Percentiles rank a stretch among this genome's conserved stretches.
Evolutionary conservation across 805 yeast species (phyloP).

Genomic region (Yamadazyma nakazawae): DNA sequence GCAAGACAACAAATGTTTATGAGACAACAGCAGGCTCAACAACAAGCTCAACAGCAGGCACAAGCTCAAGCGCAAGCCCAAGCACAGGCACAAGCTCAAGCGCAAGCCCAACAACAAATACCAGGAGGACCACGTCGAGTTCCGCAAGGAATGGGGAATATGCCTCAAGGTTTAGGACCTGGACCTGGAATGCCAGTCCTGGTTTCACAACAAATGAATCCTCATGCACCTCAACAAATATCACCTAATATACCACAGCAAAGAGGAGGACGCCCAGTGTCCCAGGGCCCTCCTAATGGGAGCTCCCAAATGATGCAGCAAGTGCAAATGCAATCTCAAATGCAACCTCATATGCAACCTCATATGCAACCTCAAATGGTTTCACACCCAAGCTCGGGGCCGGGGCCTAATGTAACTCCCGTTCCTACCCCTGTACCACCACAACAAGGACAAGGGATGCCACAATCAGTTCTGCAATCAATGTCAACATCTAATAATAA

Average conservation of each 20-base stretch:
- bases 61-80: conserved; percentile 1
- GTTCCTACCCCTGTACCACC: neutral
- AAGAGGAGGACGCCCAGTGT: neutral
- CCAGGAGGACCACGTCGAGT: conserved; percentile 1
- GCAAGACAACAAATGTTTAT: conserved; percentile 3
- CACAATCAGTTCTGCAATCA: neutral
- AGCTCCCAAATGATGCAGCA: conserved; percentile 3
- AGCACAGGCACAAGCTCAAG: neutral
- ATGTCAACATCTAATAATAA: neutral
- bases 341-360: neutral
- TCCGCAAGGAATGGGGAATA: conserved; percentile 1
- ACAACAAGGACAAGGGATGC: conserved; percentile 4
- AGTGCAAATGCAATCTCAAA: neutral
- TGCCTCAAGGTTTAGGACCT: conserved; percentile 2
- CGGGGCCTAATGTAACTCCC: neutral
- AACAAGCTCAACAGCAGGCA: conserved; percentile 2
- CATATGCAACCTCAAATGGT: neutral
- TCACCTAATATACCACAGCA: neutral
- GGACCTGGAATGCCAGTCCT: conserved; percentile 1
- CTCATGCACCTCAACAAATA: conserved; percentile 3
- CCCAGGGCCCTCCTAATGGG: conserved; percentile 1
- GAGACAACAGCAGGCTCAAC: conserved; percentile 6
- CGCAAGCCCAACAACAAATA: conserved; percentile 3
- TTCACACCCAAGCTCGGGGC: neutral
- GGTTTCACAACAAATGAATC: neutral